Percentiles rank a stretch among this genome's conserved stretches.
phyloP scores from a whole-genome alignment of 345 rosid genomes.

The Physaria fendleri region DNA sequence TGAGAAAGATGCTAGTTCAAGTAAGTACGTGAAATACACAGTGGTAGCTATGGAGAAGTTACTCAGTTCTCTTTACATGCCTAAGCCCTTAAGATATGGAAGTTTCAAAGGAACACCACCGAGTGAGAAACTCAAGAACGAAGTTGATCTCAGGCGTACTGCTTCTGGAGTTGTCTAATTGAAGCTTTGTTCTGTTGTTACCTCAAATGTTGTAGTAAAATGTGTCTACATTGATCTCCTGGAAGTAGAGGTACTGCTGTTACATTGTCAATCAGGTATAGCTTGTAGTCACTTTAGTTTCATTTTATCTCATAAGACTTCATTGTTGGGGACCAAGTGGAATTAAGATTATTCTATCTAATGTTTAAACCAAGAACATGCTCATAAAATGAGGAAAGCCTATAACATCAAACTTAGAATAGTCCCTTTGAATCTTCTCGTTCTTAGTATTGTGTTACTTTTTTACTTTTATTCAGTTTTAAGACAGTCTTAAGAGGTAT shows the following conservation, averaged over 20 bases:
- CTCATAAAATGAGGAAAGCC: background rate
- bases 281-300: slow-evolving; percentile 28
- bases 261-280: slow-evolving; percentile 37
- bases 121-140: too few relatives aligned
- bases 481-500: too few relatives aligned
- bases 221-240: slow-evolving; percentile 20
- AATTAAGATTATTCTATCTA: slow-evolving; percentile 17
- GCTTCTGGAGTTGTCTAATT: too few relatives aligned
- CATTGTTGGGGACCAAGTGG: slow-evolving; percentile 10
- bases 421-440: background rate
- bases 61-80: too few relatives aligned
- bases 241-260: slow-evolving; percentile 19
- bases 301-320: slow-evolving; percentile 17
- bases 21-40: too few relatives aligned
- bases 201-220: slow-evolving; percentile 4
- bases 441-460: slow-evolving; percentile 12
- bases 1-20: too few relatives aligned
- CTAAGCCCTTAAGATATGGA: too few relatives aligned
- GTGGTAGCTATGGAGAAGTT: too few relatives aligned
- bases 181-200: background rate
- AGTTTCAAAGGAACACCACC: too few relatives aligned
- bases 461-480: background rate
- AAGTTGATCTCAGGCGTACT: too few relatives aligned
- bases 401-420: background rate
- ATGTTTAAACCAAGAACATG: slow-evolving; percentile 15